Base-by-base conservation (phyloP, 2,329 filamentous ascomycete species). In the Aspergillus phoenicis region DNA sequence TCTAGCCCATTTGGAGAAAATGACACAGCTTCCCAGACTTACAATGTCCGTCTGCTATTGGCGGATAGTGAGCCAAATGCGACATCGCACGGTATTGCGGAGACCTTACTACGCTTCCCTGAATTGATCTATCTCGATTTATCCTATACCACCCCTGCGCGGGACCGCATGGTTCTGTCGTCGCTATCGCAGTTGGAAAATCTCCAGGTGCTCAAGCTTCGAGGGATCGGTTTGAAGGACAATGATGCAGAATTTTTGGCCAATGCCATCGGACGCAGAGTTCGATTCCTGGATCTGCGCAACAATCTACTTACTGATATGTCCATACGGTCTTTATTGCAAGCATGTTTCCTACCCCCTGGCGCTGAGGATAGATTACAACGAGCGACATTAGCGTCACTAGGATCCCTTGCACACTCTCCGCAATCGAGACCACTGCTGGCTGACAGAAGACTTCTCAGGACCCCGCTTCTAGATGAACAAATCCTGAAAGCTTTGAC, bases 241-340 rank as follows among this genome's bases (percentile, higher is more conserved):
- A 70, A 71, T 2, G 83, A 85, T 57, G 74, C 85, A 10, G 77
- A 81, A 47, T 76, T 81, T n/a, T 70, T 87, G 45, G 82, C 82
- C 7, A 77, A 78, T 60, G 77, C 83, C 0, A 82, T 88, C 54
- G 78, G 80, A 5, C 79, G 76, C 3, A 78, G 81, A 43, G 81
- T 87, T 8, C 77, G 85, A 24, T 82, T 83, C 62, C 72, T 88
- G 38, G 85, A 88, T 66, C 59, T 88, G 28, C 78, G 84, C 30
- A 78, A 86, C 58, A 88, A 88, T 64, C 64, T 78, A 26, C 74
- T 88, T 39, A 87, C 84, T 1, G 85, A 88, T 67, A 75, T 77
- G 60, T 82, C 83, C 49, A 78, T 86, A 13, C 78, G 81, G 28
- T 75, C 77, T 13, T 70, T 88, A 33, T 70, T 87, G 6, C 78